Conservation (phyloP, 2,329 filamentous ascomycete genomes). For the Aureobasidium leucospermi region DNA sequence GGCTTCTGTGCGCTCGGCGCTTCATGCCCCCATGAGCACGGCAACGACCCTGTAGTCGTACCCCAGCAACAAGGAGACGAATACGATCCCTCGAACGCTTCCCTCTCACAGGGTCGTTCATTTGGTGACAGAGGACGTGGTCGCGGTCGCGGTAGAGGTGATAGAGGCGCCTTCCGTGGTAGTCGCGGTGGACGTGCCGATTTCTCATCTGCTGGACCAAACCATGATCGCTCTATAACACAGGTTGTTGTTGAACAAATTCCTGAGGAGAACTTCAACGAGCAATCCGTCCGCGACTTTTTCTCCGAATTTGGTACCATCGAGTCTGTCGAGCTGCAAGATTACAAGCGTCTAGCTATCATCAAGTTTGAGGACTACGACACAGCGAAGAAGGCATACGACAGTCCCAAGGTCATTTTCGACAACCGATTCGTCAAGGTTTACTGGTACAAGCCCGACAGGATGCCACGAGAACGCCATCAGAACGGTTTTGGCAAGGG, state of each 20-base stretch:
- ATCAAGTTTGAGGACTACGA: slow-evolving; percentile 62
- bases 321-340: slow-evolving; percentile 56
- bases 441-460: slow-evolving; percentile 59
- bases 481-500: slow-evolving; percentile 10
- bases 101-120: slow-evolving; percentile 26
- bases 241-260: slow-evolving; percentile 73
- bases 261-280: slow-evolving; percentile 61
- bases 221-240: slow-evolving; percentile 55
- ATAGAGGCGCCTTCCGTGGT: slow-evolving; percentile 26
- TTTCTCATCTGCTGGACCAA: slow-evolving; percentile 58
- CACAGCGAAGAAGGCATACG: slow-evolving; percentile 62
- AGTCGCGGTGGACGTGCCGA: slow-evolving; percentile 42
- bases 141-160: slow-evolving; percentile 25
- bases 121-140: slow-evolving; percentile 34
- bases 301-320: slow-evolving; percentile 67
- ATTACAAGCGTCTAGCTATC: slow-evolving; percentile 59
- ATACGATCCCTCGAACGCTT: slow-evolving; percentile 53
- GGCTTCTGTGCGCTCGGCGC: slow-evolving; percentile 63
- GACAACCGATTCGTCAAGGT: slow-evolving; percentile 82
- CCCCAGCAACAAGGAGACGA: slow-evolving; percentile 36
- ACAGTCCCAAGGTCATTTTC: slow-evolving; percentile 72
- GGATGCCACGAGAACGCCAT: slow-evolving; percentile 16
- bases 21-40: slow-evolving; percentile 64
- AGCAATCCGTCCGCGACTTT: slow-evolving; percentile 58
- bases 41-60: slow-evolving; percentile 44